Base-by-base conservation (phyloP, 2,329 filamentous ascomycete species). In the Capronia americana region DNA sequence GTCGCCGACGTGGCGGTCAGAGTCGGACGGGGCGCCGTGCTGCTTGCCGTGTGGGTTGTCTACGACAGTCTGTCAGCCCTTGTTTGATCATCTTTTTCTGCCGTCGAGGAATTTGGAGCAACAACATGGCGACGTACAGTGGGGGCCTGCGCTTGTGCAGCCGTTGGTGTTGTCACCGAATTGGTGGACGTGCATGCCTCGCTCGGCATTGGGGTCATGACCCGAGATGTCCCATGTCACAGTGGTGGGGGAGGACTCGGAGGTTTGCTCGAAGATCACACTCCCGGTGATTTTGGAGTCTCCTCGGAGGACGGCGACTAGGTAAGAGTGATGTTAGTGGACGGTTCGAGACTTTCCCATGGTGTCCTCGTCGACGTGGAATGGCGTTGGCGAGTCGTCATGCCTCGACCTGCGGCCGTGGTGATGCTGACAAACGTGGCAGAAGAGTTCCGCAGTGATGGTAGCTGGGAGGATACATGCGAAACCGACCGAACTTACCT, bases 131-230 rank as follows among this genome's bases (percentile, higher is more conserved):
- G 10, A 51, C 92, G 79, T 85, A 96, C 93, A 99, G 86, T 99
- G 95, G 82, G 95, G 94, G 62, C 95, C 95, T 73, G 95, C 95
- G 73, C 92, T 96, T 73, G 94, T 98, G 91, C 95, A 99, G 81
- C 95, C 95, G 84, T 99, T 99, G 87, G 95, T 98, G 88, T 98
- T 98, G 88, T 98, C 95, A 80, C 95, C 95, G 78, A 97, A 99
- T 81, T 95, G 92, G 86, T 99, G 95, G 78, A 99, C 90, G 87
- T 99, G 95, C 87, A 98, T 93, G 82, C 92, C 95, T 83, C 95
- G 94, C 89, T 96, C 88, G 78, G 95, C 93, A 81, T 96, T 97
- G 83, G 94, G 77, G 79, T 98, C 93, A 83, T 97, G 86, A 83
- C 95, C 94, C 70, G 87, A 86, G 83, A 99, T 93, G 83, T 97